Conservation (phyloP, 169 alveolate genomes). For the Babesia bigemina region DNA sequence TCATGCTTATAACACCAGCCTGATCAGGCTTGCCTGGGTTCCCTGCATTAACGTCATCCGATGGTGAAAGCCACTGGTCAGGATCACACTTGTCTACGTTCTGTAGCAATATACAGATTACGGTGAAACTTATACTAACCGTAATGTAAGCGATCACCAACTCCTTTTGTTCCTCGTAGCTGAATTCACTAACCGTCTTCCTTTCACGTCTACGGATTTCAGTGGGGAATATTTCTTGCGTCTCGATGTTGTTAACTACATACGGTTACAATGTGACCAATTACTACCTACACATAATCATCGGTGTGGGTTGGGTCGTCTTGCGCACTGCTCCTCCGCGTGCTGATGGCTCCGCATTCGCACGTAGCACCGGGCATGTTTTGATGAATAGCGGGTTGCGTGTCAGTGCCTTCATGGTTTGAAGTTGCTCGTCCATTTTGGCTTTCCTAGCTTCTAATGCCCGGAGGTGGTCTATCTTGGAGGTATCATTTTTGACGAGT, state of each 20-base stretch:
- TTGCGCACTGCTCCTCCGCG: slow-evolving; percentile 50
- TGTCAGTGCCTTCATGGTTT: slow-evolving; percentile 30
- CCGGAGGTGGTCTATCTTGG: slow-evolving; percentile 36
- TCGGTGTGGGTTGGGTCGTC: slow-evolving; percentile 68
- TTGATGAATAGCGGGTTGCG: slow-evolving; percentile 35
- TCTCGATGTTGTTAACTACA: slow-evolving; percentile 16
- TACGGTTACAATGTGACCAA: not conserved
- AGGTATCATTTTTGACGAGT: slow-evolving; percentile 51
- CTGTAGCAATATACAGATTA: not conserved
- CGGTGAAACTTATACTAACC: not conserved
- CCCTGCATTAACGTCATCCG: not conserved
- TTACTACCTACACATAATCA: slow-evolving; percentile 54
- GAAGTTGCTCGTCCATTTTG: slow-evolving; percentile 49
- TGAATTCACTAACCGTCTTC: slow-evolving; percentile 12
- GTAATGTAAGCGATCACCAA: slow-evolving; percentile 9
- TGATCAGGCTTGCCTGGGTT: not conserved
- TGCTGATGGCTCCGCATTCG: slow-evolving; percentile 38
- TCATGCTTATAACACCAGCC: slow-evolving; percentile 2
- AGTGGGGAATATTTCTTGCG: slow-evolving; percentile 6
- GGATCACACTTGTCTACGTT: slow-evolving; percentile 2
- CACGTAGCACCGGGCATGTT: slow-evolving; percentile 40
- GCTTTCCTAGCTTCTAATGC: slow-evolving; percentile 48
- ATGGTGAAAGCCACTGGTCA: not conserved
- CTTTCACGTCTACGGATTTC: slow-evolving; percentile 30
- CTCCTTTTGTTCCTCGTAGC: slow-evolving; percentile 17